phyloP scores from a whole-genome alignment of 805 yeast genomes.

The Candida gorgasii region DNA sequence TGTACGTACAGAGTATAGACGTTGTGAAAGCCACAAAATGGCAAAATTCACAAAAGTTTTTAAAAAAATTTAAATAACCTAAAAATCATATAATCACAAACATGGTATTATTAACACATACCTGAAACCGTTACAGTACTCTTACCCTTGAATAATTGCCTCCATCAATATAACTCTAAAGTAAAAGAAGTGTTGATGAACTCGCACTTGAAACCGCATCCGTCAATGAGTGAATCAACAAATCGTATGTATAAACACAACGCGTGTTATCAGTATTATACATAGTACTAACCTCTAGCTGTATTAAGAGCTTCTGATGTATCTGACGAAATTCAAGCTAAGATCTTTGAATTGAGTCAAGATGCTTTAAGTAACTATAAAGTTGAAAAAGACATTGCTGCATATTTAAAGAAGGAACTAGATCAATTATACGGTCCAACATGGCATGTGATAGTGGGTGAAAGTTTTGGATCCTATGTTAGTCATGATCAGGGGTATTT shows the following conservation, averaged over 20 bases:
- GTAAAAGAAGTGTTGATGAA: neutral
- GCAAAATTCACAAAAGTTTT: too few relatives aligned
- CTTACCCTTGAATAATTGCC: too few relatives aligned
- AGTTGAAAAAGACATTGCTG: slow-evolving; percentile 65
- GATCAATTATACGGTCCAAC: slow-evolving; percentile 66
- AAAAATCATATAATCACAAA: too few relatives aligned
- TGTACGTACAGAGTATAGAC: too few relatives aligned
- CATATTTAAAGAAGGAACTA: slow-evolving; percentile 62
- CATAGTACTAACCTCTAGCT: slow-evolving; percentile 32
- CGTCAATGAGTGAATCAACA: slow-evolving; percentile 3
- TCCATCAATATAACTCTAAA: too few relatives aligned
- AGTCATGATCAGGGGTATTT: slow-evolving; percentile 78
- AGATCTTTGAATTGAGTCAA: slow-evolving; percentile 47
- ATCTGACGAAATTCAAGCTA: slow-evolving; percentile 53
- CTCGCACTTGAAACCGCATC: neutral
- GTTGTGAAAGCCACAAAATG: too few relatives aligned
- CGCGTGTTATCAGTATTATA: neutral
- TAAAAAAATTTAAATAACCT: too few relatives aligned
- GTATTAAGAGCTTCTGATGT: slow-evolving; percentile 45
- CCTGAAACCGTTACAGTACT: too few relatives aligned
- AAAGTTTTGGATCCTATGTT: slow-evolving; percentile 75
- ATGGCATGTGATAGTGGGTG: slow-evolving; percentile 84
- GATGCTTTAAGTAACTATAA: slow-evolving; percentile 45
- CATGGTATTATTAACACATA: too few relatives aligned
- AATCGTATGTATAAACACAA: slow-evolving; percentile 5